Percentiles rank a stretch among this genome's conserved stretches.
These are phyloP conservation scores for Capniomyces stellatus DNA, from an alignment of 371 early-diverging fungal species.

Conservation along the genomic window DNA sequence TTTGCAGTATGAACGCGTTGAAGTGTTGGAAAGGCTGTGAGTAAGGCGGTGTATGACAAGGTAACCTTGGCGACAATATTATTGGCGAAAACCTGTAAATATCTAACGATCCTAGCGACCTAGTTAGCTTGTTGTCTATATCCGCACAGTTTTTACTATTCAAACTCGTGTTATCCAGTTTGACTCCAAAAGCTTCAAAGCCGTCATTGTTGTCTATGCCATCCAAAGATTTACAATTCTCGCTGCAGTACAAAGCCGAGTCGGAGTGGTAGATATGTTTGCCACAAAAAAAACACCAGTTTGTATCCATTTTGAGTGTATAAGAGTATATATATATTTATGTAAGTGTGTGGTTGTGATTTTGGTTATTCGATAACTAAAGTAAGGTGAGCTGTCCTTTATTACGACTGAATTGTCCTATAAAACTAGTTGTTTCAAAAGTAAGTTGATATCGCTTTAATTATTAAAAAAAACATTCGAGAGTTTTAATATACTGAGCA, in stretches of 20 bases:
- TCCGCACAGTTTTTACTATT: conserved; percentile 8
- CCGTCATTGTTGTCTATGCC: neutral
- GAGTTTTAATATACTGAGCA: too few relatives aligned
- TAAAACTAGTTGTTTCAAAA: too few relatives aligned
- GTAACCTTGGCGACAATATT: conserved; percentile 12
- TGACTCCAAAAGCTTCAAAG: conserved; percentile 11
- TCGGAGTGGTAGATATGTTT: conserved; percentile 22
- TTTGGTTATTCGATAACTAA: too few relatives aligned
- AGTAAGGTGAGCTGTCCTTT: too few relatives aligned
- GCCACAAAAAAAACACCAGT: conserved; percentile 28
- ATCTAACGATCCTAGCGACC: conserved; percentile 13
- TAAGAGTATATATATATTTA: too few relatives aligned
- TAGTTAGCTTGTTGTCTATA: conserved; percentile 7
- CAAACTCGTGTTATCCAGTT: conserved; percentile 7
- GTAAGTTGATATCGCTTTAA: too few relatives aligned
- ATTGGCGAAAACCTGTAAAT: conserved; percentile 15
- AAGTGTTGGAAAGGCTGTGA: conserved; percentile 2
- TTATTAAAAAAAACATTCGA: too few relatives aligned
- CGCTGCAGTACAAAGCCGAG: conserved; percentile 25
- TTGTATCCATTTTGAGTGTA: conserved; percentile 22
- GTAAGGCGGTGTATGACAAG: conserved; percentile 20
- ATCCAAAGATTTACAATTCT: conserved; percentile 14
- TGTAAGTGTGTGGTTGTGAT: too few relatives aligned
- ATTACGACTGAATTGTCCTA: too few relatives aligned
- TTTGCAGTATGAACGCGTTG: too few relatives aligned